A percentile compares a stretch with the other conserved stretches of the same genome.
Evolutionary conservation across 225 moss, liverwort and hornwort species (phyloP).

Genomic region (Marchantia polymorpha): DNA sequence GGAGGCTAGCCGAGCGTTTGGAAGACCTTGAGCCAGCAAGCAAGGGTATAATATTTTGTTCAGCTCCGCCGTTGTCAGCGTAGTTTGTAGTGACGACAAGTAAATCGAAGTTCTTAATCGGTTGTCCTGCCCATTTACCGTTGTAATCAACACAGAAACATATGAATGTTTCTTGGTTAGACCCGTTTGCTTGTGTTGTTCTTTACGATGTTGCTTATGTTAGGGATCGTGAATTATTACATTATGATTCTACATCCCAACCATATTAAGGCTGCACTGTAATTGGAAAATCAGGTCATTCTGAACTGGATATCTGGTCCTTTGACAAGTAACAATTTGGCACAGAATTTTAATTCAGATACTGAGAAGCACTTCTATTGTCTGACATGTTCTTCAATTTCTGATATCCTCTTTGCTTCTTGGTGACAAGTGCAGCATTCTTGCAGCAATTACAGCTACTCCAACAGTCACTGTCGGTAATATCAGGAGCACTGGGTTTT

Average conservation of each 20-base stretch:
- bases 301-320: background rate
- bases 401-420: background rate
- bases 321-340: background rate
- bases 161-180: no score
- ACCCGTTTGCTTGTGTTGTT: no score
- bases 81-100: no score
- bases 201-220: no score
- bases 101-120: no score
- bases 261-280: background rate
- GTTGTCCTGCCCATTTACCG: no score
- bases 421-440: slow-evolving; percentile 58
- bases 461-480: slow-evolving; percentile 85
- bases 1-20: slow-evolving; percentile 73
- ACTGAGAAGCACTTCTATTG: background rate
- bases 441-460: slow-evolving; percentile 83
- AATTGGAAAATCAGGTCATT: background rate
- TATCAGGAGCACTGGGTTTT: slow-evolving; percentile 88
- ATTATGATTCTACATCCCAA: no score
- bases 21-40: slow-evolving; percentile 82
- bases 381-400: background rate
- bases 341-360: background rate
- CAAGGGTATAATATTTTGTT: slow-evolving; percentile 50
- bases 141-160: no score
- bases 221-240: no score
- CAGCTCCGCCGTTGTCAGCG: no score